These are phyloP conservation scores for Neckera pumila DNA, from an alignment of 225 moss, liverwort and hornwort species.

Conservation along the genomic window DNA sequence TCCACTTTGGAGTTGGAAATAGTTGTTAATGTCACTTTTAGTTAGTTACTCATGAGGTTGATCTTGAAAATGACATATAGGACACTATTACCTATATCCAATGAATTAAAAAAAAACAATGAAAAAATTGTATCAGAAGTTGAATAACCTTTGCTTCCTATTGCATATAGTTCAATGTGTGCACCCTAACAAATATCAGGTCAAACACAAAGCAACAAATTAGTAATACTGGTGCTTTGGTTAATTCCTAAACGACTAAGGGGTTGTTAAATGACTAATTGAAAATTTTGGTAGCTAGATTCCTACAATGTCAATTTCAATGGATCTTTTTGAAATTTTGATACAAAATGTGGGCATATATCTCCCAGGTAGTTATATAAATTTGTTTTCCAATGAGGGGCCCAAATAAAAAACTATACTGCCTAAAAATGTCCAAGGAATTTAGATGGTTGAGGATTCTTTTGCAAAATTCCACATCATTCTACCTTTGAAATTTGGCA, in stretches of 20 bases:
- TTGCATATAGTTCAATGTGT: not conserved
- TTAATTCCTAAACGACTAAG: not conserved
- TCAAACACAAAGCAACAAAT: not conserved
- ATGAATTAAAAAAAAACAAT: not conserved
- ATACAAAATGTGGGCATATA: too few relatives aligned
- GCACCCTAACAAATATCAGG: not conserved
- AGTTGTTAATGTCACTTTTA: not conserved
- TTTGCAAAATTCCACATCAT: too few relatives aligned
- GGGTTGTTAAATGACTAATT: too few relatives aligned
- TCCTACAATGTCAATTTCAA: too few relatives aligned
- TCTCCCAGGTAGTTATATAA: too few relatives aligned
- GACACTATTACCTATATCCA: not conserved
- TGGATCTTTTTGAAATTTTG: too few relatives aligned
- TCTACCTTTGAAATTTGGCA: too few relatives aligned
- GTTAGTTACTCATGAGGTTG: too few relatives aligned
- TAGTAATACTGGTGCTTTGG: not conserved
- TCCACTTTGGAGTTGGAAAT: not conserved
- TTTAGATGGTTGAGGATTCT: too few relatives aligned
- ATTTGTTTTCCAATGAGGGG: too few relatives aligned
- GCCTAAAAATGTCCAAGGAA: too few relatives aligned
- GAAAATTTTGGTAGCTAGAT: too few relatives aligned
- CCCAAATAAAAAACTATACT: rapidly evolving
- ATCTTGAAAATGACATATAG: not conserved
- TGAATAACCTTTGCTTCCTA: not conserved
- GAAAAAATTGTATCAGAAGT: not conserved